Percentiles rank a stretch among this genome's conserved stretches.
Evolutionary conservation across 176 grass and related monocot genomes (phyloP).

Genomic region (Triticum dicoccoides): DNA sequence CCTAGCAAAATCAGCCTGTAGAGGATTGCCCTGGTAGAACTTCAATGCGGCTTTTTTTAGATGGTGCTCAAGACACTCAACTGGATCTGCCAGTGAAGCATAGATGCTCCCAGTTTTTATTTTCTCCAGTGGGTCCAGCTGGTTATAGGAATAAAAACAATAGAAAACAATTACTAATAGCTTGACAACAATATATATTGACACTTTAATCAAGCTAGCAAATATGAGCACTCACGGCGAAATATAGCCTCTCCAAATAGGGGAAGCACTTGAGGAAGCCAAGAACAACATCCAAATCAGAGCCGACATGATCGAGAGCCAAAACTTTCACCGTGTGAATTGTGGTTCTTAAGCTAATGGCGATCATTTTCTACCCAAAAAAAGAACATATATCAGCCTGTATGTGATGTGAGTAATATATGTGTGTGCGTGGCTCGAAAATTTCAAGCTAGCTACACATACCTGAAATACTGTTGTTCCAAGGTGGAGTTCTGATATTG

Average conservation of each 20-base stretch:
- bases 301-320: neutral
- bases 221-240: neutral
- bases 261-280: neutral
- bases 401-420: no score
- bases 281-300: neutral
- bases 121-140: neutral
- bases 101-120: neutral
- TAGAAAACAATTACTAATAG: neutral
- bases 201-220: neutral
- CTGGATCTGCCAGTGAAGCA: neutral
- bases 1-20: neutral
- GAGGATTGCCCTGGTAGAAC: neutral
- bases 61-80: neutral
- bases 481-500: neutral
- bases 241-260: neutral
- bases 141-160: neutral
- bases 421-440: neutral
- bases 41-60: neutral
- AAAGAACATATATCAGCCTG: neutral
- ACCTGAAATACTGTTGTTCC: neutral
- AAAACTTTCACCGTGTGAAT: neutral
- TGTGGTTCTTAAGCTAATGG: neutral
- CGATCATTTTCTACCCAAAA: neutral
- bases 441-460: neutral
- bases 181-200: neutral